Evolutionary conservation across 176 grass and related monocot genomes (phyloP).

Genomic region (Thinopyrum elongatum): DNA sequence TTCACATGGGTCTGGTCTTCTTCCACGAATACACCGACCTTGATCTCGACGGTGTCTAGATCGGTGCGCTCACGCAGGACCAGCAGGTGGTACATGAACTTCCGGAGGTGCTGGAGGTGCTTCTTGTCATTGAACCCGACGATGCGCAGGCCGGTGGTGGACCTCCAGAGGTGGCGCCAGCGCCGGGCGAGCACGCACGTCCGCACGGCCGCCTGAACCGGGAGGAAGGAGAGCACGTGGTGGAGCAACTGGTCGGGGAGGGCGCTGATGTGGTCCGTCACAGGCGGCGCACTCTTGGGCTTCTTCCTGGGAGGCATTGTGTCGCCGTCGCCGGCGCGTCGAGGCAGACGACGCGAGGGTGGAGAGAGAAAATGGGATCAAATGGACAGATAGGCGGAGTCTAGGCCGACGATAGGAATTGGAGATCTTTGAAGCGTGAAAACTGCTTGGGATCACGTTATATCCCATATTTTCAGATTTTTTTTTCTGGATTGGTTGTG

Average conservation of each 20-base stretch:
- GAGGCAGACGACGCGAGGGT: background rate
- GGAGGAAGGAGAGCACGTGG: background rate
- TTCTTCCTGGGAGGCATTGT: too few relatives aligned
- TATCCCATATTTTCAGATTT: too few relatives aligned
- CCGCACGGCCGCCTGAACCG: background rate
- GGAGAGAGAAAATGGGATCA: too few relatives aligned
- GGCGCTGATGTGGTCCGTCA: background rate
- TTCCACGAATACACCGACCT: fast-evolving
- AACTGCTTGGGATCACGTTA: too few relatives aligned
- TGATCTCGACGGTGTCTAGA: background rate
- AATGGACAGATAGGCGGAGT: too few relatives aligned
- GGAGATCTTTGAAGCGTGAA: too few relatives aligned
- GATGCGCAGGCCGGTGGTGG: background rate
- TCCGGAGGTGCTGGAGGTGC: too few relatives aligned
- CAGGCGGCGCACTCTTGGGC: too few relatives aligned
- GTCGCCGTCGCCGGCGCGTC: too few relatives aligned
- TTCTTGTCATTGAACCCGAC: background rate
- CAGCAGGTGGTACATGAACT: background rate
- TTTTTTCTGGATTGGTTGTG: too few relatives aligned
- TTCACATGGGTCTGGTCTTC: background rate
- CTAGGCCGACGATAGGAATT: too few relatives aligned
- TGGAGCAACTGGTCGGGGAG: background rate
- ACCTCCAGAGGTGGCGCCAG: background rate
- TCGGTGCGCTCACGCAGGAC: background rate
- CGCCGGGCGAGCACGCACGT: background rate